phyloP scores from a whole-genome alignment of 441 rosid species.

The Breynia disticha region DNA sequence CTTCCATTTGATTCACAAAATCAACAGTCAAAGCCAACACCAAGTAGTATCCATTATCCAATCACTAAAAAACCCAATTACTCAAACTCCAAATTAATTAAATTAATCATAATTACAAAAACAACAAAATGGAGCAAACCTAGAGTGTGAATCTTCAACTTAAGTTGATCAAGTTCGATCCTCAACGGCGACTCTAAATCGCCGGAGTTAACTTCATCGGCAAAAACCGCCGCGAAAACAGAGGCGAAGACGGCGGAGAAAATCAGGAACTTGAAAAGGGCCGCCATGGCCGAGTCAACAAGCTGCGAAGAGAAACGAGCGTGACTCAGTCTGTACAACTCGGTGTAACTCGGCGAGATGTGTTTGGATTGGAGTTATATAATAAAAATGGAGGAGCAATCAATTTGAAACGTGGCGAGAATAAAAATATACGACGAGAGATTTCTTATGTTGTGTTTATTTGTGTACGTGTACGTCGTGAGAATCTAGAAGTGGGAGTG shows the following conservation, averaged over 20 bases:
- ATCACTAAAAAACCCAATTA: not conserved
- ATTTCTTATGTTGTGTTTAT: too few relatives aligned
- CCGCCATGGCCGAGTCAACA: conserved; percentile 33
- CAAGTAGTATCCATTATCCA: not conserved
- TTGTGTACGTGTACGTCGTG: too few relatives aligned
- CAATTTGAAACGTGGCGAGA: too few relatives aligned
- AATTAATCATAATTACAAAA: not conserved
- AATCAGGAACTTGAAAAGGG: conserved; percentile 35
- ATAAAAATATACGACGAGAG: too few relatives aligned
- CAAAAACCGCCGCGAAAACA: conserved; percentile 33
- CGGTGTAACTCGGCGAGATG: too few relatives aligned
- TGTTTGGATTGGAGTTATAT: too few relatives aligned
- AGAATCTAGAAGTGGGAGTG: not conserved
- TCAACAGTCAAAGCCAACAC: not conserved
- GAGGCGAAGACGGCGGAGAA: conserved; percentile 36
- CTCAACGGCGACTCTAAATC: conserved; percentile 34
- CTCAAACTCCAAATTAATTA: not conserved
- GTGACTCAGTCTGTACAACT: too few relatives aligned
- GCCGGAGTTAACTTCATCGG: conserved; percentile 35
- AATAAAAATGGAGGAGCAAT: too few relatives aligned
- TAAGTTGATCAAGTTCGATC: conserved; percentile 56
- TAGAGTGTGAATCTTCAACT: conserved; percentile 59
- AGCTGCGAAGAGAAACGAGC: too few relatives aligned
- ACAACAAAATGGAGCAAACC: conserved; percentile 35
- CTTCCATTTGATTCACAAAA: too few relatives aligned